phyloP scores from a whole-genome alignment of 2,329 filamentous ascomycete species.

The Scedosporium dehoogii region DNA sequence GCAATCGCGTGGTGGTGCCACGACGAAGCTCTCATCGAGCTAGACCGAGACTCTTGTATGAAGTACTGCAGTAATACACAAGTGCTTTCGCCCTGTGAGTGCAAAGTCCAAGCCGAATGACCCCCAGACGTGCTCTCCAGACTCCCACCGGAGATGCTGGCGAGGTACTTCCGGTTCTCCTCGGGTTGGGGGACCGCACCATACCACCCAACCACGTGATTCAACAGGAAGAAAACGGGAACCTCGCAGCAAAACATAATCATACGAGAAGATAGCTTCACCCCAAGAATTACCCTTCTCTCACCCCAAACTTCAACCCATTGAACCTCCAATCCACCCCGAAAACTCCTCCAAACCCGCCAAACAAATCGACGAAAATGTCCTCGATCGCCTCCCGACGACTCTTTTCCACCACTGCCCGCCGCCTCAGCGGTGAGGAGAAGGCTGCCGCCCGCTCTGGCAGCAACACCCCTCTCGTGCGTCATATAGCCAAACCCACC shows the following conservation, averaged over 20 bases:
- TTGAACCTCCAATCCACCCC: neutral
- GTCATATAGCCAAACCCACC: conserved; percentile 20
- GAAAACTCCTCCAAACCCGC: conserved; percentile 12
- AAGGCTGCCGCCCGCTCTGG: conserved; percentile 1
- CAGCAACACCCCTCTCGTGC: conserved; percentile 16
- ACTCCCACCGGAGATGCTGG: too few species aligned
- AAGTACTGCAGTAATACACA: too few species aligned
- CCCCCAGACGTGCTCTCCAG: too few species aligned
- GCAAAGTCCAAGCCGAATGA: too few species aligned
- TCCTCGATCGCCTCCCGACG: conserved; percentile 47
- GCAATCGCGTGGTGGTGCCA: too few species aligned
- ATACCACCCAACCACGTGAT: neutral
- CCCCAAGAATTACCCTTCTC: neutral
- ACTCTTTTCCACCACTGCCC: conserved; percentile 43
- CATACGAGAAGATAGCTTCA: conserved; percentile 8
- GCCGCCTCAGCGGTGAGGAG: conserved; percentile 32
- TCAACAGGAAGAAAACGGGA: neutral
- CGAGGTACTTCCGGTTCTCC: neutral
- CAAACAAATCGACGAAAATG: conserved; percentile 30
- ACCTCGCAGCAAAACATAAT: conserved; percentile 5
- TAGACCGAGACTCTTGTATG: too few species aligned
- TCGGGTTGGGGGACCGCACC: neutral
- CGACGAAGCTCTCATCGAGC: too few species aligned
- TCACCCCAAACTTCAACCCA: conserved; percentile 9
- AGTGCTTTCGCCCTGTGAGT: too few species aligned